Percentiles rank a stretch among this genome's conserved stretches.
phyloP scores from a whole-genome alignment of 352 stramenopile species.

The Pythium inflatum region DNA sequence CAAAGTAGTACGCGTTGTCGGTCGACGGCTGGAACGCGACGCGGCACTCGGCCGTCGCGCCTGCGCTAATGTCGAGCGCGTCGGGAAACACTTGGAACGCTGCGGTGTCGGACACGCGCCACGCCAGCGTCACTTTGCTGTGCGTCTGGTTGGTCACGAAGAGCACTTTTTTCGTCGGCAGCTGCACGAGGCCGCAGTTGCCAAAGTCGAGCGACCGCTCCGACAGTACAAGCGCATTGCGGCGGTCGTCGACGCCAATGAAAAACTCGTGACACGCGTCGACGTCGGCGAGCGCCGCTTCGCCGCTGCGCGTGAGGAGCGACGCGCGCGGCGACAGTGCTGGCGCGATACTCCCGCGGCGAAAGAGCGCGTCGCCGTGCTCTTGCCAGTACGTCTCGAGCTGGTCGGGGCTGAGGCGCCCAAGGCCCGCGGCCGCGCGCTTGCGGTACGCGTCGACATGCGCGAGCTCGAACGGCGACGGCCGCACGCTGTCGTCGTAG shows the following conservation, averaged over 20 bases:
- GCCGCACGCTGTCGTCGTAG: conserved; percentile 88
- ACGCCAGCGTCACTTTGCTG: conserved; percentile 83
- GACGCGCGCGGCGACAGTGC: conserved; percentile 22
- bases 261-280: conserved; percentile 88
- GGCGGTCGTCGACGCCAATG: conserved; percentile 57
- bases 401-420: conserved; percentile 77
- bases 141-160: conserved; percentile 87
- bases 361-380: conserved; percentile 66
- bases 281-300: conserved; percentile 74
- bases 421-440: conserved; percentile 60
- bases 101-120: conserved; percentile 45
- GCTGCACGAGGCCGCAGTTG: conserved; percentile 58
- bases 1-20: conserved; percentile 89
- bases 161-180: conserved; percentile 70
- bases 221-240: conserved; percentile 56
- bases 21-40: conserved; percentile 80
- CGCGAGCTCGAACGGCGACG: conserved; percentile 90
- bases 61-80: conserved; percentile 79
- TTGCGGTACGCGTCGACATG: conserved; percentile 89
- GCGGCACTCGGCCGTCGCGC: conserved; percentile 73
- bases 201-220: conserved; percentile 79
- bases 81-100: conserved; percentile 79
- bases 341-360: conserved; percentile 39
- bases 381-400: conserved; percentile 77
- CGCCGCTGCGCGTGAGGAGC: conserved; percentile 84